phyloP scores from a whole-genome alignment of 2,329 filamentous ascomycete species.

The Aspergillus sp. region DNA sequence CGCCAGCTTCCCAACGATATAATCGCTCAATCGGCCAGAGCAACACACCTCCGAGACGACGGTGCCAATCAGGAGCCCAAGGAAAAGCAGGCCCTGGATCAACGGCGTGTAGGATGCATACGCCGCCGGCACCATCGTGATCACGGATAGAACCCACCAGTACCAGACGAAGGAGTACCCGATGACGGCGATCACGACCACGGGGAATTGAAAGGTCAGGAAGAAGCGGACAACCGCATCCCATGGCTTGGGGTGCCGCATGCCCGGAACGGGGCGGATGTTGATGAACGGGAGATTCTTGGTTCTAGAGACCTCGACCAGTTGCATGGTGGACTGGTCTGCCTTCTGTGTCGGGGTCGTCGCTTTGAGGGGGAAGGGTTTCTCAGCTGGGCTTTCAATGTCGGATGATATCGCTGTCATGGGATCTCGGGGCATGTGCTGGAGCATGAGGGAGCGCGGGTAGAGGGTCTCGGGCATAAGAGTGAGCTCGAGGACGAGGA shows the following conservation, averaged over 20 bases:
- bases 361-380: neutral
- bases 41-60: conserved; percentile 51
- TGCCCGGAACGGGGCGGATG: conserved; percentile 46
- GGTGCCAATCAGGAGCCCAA: conserved; percentile 55
- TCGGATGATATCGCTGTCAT: conserved; percentile 10
- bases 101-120: conserved; percentile 49
- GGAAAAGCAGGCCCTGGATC: conserved; percentile 53
- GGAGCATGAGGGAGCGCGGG: conserved; percentile 51
- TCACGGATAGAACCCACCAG: conserved; percentile 55
- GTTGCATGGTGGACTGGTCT: no score
- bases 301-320: conserved; percentile 31
- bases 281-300: conserved; percentile 47
- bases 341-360: neutral
- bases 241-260: conserved; percentile 51
- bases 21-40: conserved; percentile 54
- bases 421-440: conserved; percentile 26
- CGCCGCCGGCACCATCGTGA: conserved; percentile 53
- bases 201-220: conserved; percentile 47
- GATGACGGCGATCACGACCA: conserved; percentile 46
- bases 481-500: conserved; percentile 48
- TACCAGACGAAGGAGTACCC: conserved; percentile 56
- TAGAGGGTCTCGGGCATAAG: conserved; percentile 58
- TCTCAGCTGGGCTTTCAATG: conserved; percentile 23
- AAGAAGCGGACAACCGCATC: conserved; percentile 47
- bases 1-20: conserved; percentile 47